Evolutionary conservation across 2,329 filamentous ascomycete genomes (phyloP), one percentile per base, ranked within the genome.

Genomic region (Neurospora crassa): DNA sequence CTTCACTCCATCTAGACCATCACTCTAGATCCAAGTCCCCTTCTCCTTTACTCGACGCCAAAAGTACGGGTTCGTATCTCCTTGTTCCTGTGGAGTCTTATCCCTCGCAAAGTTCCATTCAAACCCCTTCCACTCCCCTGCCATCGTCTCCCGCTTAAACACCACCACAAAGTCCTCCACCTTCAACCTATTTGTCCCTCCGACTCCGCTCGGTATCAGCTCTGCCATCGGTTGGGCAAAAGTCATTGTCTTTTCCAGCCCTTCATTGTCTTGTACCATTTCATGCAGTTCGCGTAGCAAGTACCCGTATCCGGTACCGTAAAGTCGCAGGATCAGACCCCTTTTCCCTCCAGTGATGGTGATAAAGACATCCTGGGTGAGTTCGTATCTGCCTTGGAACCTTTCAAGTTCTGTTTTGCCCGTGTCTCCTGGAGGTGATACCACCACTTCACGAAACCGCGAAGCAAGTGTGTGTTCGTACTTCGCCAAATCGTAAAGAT

Each of bases 201-300:
- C 73, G 11, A 74, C 72, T 3, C 73, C 73, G 10, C 34, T 40
- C 1, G 69, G 67, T 37, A 71, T 16, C 7, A 74, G 24, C 5
- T 74, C 73, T 1, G 7, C 14, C 72, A 73, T 74, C 18, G 70
- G 68, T 42, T 70, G 70, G 11, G 73, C 72, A 53, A 74, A 70
- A 1, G 69, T 71, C 72, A 74, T 71, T 5, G 45, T 70, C 20
- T 70, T 34, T 29, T 40, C 14, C 3, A 24, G 18, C 3, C 40
- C 40, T 12, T 40, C 8, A 40, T 40, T 4, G 10, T 40, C 40
- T 40, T 24, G 24, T 24, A 10, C 3, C 3, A 4, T 40, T 40
- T 40, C 10, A 11, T 12, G 10, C 40, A 12, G 3, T 40, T 40
- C 40, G 59, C 12, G 72, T 67, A 68, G 53, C 2, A 63, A 18